Evolutionary conservation across 1,139 yeast species (phyloP), one percentile per base, ranked within the genome.

Genomic region (Candida frijolesensis): DNA sequence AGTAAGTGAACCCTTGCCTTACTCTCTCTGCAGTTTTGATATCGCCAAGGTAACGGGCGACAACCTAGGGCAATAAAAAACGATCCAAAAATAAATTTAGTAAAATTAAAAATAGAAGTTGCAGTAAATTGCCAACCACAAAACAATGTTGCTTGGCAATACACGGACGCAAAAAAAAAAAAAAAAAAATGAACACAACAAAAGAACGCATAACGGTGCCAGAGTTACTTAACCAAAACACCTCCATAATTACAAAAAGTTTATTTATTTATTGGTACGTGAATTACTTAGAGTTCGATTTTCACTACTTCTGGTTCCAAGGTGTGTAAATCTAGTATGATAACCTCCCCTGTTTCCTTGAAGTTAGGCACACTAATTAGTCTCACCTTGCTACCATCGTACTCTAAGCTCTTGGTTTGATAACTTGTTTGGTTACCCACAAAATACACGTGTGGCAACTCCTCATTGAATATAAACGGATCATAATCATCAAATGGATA

Each of bases 371-470:
- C 71, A 5, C 86, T 71, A n/a, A 94, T 69, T 27, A 89, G 58
- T 42, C 83, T 70, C 9, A 85, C 81, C 1, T 63, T 57, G 4
- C 63, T 51, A 2, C 71, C 70, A 10, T 63, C 59, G 3, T 60
- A 60, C 12, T 54, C 30, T 0, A 69, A 57, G 5, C 61, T 46
- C 29, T 68, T 67, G 0, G 83, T 66, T 43, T 71, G 82, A 64
- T 75, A 91, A 32, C 65, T 62, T 0, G 83, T 80, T 66, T 91
- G 97, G 63, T 92, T 92, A 0, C 97, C 98, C 1, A 83, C 89
- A 60, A 90, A 83, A 62, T 88, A 90, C 2, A 92, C 84, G 63
- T 90, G 94, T 0, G 99, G 99, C 18, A 89, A 80, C 60, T 87
- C 88, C 5, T 72, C 72, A 11, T 49, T 52, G 33, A 94, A 64